These are phyloP conservation scores for Exophiala sideris DNA, from an alignment of 2,329 filamentous ascomycete genomes.

Conservation along the genomic window DNA sequence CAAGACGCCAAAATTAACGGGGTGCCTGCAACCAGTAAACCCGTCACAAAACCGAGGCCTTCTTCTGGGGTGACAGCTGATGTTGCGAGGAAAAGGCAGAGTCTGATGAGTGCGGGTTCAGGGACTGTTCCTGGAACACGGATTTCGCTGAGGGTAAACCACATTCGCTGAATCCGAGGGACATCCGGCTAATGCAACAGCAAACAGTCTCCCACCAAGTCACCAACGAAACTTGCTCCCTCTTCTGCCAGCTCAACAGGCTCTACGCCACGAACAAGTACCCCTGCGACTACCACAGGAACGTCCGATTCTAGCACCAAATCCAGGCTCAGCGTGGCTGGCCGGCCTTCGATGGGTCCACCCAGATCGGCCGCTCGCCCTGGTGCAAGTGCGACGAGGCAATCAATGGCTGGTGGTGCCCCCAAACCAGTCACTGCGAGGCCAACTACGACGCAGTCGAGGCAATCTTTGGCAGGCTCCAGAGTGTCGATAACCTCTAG, in stretches of 20 bases:
- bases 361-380: constrained; percentile 40
- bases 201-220: constrained; percentile 69
- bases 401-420: constrained; percentile 17
- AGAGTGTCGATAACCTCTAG: constrained; percentile 13
- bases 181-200: constrained; percentile 6
- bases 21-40: constrained; percentile 31
- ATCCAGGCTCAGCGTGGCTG: constrained; percentile 54
- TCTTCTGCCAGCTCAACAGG: constrained; percentile 54
- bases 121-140: constrained; percentile 43
- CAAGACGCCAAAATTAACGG: constrained; percentile 34
- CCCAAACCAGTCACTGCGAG: constrained; percentile 27
- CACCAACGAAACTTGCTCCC: constrained; percentile 67
- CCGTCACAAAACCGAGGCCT: constrained; percentile 38
- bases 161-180: neutral
- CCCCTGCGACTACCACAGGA: constrained; percentile 55
- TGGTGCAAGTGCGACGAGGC: constrained; percentile 9
- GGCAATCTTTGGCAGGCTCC: constrained; percentile 27
- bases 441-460: constrained; percentile 40
- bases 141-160: constrained; percentile 38
- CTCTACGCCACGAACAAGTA: constrained; percentile 61
- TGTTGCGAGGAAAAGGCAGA: constrained; percentile 58
- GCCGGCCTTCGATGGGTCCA: constrained; percentile 66
- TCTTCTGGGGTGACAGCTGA: constrained; percentile 50
- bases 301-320: constrained; percentile 45
- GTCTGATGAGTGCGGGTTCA: constrained; percentile 64